Evolutionary conservation across 768 basidiomycete genomes (phyloP).

Genomic region (Rhodocollybia butyracea): DNA sequence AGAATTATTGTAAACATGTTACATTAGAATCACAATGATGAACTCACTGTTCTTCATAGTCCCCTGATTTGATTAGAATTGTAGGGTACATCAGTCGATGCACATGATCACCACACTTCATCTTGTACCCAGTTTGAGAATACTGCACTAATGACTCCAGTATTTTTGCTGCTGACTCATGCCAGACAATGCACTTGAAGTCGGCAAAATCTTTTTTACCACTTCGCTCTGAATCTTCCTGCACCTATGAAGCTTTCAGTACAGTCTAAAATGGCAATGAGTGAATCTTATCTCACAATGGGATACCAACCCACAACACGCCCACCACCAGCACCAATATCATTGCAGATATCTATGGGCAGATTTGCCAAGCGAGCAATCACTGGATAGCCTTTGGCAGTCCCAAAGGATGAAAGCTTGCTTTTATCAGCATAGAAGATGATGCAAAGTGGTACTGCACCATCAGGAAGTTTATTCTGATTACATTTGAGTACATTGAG

Average conservation of each 20-base stretch:
- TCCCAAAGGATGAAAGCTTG: conserved; percentile 14
- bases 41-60: too few species aligned
- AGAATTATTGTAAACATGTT: too few species aligned
- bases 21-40: too few species aligned
- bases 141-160: conserved; percentile 21
- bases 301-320: conserved; percentile 16
- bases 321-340: conserved; percentile 12
- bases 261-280: background rate
- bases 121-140: conserved; percentile 17
- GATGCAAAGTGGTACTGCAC: conserved; percentile 14
- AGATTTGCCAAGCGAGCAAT: conserved; percentile 12
- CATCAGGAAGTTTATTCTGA: conserved; percentile 14
- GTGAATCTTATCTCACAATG: conserved; percentile 6
- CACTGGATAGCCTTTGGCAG: conserved; percentile 15
- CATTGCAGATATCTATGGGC: conserved; percentile 12
- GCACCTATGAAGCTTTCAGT: conserved; percentile 17
- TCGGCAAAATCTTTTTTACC: conserved; percentile 27
- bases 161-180: conserved; percentile 28
- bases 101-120: conserved; percentile 26
- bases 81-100: too few species aligned
- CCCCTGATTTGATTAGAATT: too few species aligned
- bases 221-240: conserved; percentile 26
- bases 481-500: background rate
- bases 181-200: conserved; percentile 36
- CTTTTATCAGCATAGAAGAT: conserved; percentile 20